Evolutionary conservation across 805 yeast species (phyloP), one percentile per base, ranked within the genome.

Genomic region (Starmerella gropengiesseri): DNA sequence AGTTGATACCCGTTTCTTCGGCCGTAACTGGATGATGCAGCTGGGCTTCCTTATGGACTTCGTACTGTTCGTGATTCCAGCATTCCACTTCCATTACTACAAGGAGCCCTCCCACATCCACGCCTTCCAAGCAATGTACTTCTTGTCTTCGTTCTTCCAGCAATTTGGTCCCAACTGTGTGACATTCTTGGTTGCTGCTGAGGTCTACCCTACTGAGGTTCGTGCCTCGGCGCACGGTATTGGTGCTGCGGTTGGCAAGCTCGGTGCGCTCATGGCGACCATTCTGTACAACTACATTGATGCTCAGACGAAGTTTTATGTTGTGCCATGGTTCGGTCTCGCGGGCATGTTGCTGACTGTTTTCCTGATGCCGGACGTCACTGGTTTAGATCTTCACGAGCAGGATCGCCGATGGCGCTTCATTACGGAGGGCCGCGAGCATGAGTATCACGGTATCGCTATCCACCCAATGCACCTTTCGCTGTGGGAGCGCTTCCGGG

Each of bases 141-240:
- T 74, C 57, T 60, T 75, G 54, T 64, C 71, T 20, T 78, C 76
- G 54, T 75, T 75, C 65, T 76, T 76, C 72, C 71, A 74, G 63
- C 77, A 75, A 65, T 74, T 74, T 49, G 81, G 81, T 45, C 80
- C 81, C 41, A 75, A 76, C 66, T 65, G 73, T 54, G 75, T 77
- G 42, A 75, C 81, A 29, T 75, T 75, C 61, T 64, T 75, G 56
- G 64, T 73, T 48, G 79, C 81, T 21, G 81, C 78, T 55, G 81
- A 75, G 64, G 63, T 69, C 46, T 76, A 67, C 76, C 81, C 81
- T 45, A 75, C 81, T 41, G 65, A 71, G 57, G 70, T 74, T 61
- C 74, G 81, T 65, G 76, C 80, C 27, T 67, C 78, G 42, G 79
- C 80, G 28, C 81, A 76, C 57, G 81, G 81, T 60, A 55, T 75